Conservation (phyloP, 345 rosid genomes). For the Diplotaxis tenuifolia region DNA sequence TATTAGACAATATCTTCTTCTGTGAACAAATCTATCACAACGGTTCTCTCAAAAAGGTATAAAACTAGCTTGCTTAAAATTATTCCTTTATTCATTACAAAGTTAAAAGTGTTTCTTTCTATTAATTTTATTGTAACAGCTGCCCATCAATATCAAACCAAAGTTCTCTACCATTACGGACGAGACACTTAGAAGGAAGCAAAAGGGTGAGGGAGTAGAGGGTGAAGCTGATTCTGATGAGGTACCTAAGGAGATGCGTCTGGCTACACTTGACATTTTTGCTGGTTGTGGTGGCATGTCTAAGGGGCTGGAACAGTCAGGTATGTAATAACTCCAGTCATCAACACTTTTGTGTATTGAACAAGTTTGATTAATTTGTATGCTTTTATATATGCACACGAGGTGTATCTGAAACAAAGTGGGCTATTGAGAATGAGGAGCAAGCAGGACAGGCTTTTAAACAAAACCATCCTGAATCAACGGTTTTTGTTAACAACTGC, state of each 20-base stretch:
- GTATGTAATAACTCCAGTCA: constrained; percentile 35
- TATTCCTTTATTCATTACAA: background rate
- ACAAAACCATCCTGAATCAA: constrained; percentile 64
- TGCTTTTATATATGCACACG: constrained; percentile 47
- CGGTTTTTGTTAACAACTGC: constrained; percentile 70
- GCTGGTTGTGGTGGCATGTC: constrained; percentile 89
- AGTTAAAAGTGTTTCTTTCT: constrained; percentile 18
- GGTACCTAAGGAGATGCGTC: constrained; percentile 28
- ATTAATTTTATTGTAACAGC: constrained; percentile 40
- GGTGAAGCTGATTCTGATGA: constrained; percentile 40
- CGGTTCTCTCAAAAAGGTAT: constrained; percentile 64
- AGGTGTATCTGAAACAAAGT: constrained; percentile 70
- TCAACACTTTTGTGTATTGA: background rate
- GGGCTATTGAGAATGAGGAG: constrained; percentile 95
- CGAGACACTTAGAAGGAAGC: constrained; percentile 56
- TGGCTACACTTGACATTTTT: constrained; percentile 80
- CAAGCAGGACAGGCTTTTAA: constrained; percentile 83
- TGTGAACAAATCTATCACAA: constrained; percentile 77
- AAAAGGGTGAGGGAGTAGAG: constrained; percentile 70
- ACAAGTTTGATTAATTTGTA: constrained; percentile 26
- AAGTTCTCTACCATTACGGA: constrained; percentile 47
- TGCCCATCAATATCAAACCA: constrained; percentile 53
- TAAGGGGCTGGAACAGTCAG: constrained; percentile 59
- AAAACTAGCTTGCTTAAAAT: background rate
- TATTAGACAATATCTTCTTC: constrained; percentile 64